Base-by-base conservation (phyloP, 257 asterid genomes). In the Nicotiana tomentosiformis region DNA sequence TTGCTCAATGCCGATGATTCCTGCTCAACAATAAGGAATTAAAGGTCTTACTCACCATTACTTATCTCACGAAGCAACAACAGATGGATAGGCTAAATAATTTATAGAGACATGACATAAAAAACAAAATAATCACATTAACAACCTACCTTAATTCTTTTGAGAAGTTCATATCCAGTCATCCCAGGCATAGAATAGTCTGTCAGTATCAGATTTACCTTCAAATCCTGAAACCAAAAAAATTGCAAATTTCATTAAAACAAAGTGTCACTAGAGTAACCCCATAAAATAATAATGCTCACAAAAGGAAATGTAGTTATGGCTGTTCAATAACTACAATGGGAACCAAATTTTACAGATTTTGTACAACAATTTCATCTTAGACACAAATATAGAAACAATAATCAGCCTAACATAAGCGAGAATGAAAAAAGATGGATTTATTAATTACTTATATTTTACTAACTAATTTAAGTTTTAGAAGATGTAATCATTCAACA, bases 141-240 rank as follows among this genome's bases (percentile, higher is more conserved):
- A 14, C 16, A 67, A 88, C 92, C 8, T 69, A 92, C 98, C 99
- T 95, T 95, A 5, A 95, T 92, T 93, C 86, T 92, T 84, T 95
- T 93, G 9, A 95, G 97, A 55, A 95, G 98, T 46, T 95, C 99
- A 89, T 90, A 95, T 51, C 99, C 99, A 39, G 98, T 93, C 99
- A 95, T 95, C 77, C 94, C 99, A 88, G 99, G 99, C 99, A 95
- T 95, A n/a, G 98, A 95, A 77, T 95, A 95, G 83, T 95, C 98
- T 6, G 98, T 92, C 85, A 95, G 83, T 72, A 93, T 91, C 84
- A 93, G 88, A 91, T 93, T 93, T 58, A 95, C 94, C 93, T 95
- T 93, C 94, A 93, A 74, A 23, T 81, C 95, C 98, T 95, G 89
- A 11, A 82, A 60, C 82, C 57, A 64, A 66, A 49, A 29, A 10